Evolutionary conservation across 768 basidiomycete genomes (phyloP).

Genomic region (Lenzites betulinus): DNA sequence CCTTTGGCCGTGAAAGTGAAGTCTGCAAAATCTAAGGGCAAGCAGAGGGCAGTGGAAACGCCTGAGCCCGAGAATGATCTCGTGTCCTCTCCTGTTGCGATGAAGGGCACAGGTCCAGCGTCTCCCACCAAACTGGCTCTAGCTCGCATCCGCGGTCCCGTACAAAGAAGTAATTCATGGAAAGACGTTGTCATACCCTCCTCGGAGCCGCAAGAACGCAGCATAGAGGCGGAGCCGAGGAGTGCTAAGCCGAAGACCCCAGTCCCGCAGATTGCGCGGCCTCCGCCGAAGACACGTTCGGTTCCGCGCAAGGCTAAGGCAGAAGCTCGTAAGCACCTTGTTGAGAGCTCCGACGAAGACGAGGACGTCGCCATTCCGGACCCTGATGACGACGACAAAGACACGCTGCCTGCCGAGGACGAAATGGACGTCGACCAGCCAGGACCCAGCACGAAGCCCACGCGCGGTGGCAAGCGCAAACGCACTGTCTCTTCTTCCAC

Average conservation of each 20-base stretch:
- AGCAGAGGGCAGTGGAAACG: constrained; percentile 7
- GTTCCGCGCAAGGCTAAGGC: constrained; percentile 13
- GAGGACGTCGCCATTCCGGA: constrained; percentile 36
- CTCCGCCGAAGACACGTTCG: constrained; percentile 2
- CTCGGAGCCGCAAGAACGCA: constrained; percentile 59
- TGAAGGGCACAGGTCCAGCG: not conserved
- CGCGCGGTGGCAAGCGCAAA: constrained; percentile 37
- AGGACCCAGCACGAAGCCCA: constrained; percentile 47
- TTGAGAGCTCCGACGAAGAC: constrained; percentile 26
- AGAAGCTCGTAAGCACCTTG: constrained; percentile 3
- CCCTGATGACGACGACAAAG: constrained; percentile 43
- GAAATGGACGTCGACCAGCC: constrained; percentile 21
- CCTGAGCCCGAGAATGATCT: no score
- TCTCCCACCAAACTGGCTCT: constrained; percentile 8
- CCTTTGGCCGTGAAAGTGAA: constrained; percentile 42
- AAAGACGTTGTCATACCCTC: constrained; percentile 48
- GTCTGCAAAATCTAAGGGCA: constrained; percentile 28
- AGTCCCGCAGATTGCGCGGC: not conserved
- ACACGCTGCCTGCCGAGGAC: constrained; percentile 28
- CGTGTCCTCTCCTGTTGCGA: not conserved
- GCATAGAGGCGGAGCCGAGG: constrained; percentile 12
- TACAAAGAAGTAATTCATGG: constrained; percentile 18
- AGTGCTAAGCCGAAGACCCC: constrained; percentile 12
- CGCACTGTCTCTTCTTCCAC: constrained; percentile 19
- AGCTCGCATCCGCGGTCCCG: constrained; percentile 1